Evolutionary conservation across 1,139 yeast genomes (phyloP), one percentile per base, ranked within the genome.

Genomic region (Diutina siamensis): DNA sequence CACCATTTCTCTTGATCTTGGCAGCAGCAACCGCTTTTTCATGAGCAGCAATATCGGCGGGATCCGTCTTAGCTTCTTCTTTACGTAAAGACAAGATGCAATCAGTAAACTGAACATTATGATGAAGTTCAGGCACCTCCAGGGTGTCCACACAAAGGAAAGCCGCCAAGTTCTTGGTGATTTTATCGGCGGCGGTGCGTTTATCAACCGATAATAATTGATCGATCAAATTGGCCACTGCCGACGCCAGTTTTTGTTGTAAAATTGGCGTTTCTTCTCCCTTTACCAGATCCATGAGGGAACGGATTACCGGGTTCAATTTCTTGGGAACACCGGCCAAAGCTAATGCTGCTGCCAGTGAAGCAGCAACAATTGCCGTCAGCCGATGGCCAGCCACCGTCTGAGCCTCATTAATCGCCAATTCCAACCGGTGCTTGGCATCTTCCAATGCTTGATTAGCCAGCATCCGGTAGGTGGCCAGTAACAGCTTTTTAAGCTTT

Each of bases 91-190:
- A 86, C 47, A 89, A 65, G 35, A 92, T 82, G 18, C 68, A 68
- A 46, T 76, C 80, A 31, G 65, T 72, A 48, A 72, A 71, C 12
- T 65, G 65, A 44, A 76, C 74, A 57, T 86, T 84, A 44, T 85
- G 83, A 31, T 73, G 72, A 57, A 86, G 92, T 57, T 88, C 97
- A 2, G 98, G 98, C 33, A 92, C 97, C 60, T 89, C 97, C 4
- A 94, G 77, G 0, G 96, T 87, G 60, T 92, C 98, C 38, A 89
- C 97, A 66, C 98, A 92, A 44, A 92, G 61, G 58, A 92, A 92
- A 1, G 94, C 95, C 64, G 97, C 86, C 47, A 94, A 67, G 57
- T 94, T 94, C 58, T 87, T 89, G 46, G 86, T 77, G 52, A 92
- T 83, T 58, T 92, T 94, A 55, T 87, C 95, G 2, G 92, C 81